Conservation (phyloP, 129 eudicot genomes). For the Flaveria robusta region DNA sequence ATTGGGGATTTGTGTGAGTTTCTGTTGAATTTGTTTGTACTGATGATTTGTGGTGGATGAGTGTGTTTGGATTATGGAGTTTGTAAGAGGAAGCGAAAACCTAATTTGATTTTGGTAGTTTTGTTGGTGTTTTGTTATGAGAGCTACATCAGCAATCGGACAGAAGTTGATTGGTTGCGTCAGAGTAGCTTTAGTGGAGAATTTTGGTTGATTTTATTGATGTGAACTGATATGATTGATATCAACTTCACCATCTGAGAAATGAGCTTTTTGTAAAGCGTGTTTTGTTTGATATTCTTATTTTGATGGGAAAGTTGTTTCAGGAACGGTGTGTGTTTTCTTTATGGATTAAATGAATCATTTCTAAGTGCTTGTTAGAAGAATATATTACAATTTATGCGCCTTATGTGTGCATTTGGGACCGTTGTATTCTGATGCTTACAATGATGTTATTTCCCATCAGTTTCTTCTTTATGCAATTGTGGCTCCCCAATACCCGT, state of each 20-base stretch:
- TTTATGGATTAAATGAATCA: conserved; percentile 28
- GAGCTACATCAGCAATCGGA: conserved; percentile 22
- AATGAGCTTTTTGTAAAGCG: conserved; percentile 45
- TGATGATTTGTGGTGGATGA: neutral
- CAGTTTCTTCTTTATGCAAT: conserved; percentile 37
- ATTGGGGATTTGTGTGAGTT: conserved; percentile 4
- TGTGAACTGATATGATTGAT: conserved; percentile 32
- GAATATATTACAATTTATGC: conserved; percentile 53
- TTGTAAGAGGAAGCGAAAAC: neutral
- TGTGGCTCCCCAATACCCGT: conserved; percentile 22
- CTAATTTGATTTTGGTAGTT: conserved; percentile 9
- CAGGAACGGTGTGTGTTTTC: conserved; percentile 48
- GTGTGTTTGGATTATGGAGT: neutral
- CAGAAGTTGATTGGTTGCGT: conserved; percentile 30
- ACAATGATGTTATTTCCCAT: conserved; percentile 45
- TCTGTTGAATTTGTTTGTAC: neutral
- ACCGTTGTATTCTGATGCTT: conserved; percentile 80
- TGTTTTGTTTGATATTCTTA: conserved; percentile 43
- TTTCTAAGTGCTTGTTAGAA: conserved; percentile 44
- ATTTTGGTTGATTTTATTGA: conserved; percentile 40
- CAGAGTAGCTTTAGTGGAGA: conserved; percentile 35
- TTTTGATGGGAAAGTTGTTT: conserved; percentile 23
- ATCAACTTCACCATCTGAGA: conserved; percentile 29
- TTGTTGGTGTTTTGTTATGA: conserved; percentile 10
- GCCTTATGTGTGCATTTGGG: conserved; percentile 44